These are phyloP conservation scores for Wickerhamomyces xylosicus DNA, from an alignment of 805 yeast genomes.

Conservation along the genomic window DNA sequence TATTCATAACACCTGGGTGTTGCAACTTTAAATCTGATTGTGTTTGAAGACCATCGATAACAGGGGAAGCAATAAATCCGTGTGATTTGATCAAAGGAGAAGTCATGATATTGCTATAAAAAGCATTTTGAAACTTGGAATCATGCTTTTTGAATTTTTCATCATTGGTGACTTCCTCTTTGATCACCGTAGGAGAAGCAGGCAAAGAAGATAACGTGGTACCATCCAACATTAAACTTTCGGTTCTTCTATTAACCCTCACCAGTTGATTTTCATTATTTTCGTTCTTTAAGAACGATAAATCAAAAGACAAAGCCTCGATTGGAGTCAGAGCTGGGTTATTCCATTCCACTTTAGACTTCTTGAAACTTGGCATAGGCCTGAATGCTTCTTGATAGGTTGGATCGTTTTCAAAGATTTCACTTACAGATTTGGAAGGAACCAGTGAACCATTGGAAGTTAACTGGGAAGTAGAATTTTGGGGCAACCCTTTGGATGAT, in stretches of 20 bases:
- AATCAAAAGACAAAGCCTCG: not conserved
- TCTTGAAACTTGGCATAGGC: no score
- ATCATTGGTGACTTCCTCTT: not conserved
- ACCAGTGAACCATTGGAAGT: no score
- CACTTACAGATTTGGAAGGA: no score
- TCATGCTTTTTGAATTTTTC: not conserved
- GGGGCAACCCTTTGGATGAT: no score
- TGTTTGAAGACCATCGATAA: not conserved
- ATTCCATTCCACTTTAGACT: not conserved
- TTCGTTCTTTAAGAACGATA: not conserved
- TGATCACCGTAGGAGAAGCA: not conserved
- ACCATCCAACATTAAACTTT: not conserved
- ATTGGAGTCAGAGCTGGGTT: not conserved
- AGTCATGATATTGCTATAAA: not conserved
- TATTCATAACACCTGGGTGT: no score
- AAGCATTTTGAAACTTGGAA: slow-evolving; percentile 1
- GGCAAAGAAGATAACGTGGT: not conserved
- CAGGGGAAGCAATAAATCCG: not conserved
- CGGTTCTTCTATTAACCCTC: not conserved
- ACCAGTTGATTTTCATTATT: not conserved
- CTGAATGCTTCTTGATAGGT: no score
- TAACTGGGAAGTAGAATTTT: no score
- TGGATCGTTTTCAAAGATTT: no score
- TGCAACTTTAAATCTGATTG: not conserved
- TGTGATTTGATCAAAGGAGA: not conserved